Conservation (phyloP, 495 filamentous ascomycete genomes). For the Antarctomyces pellizariae region DNA sequence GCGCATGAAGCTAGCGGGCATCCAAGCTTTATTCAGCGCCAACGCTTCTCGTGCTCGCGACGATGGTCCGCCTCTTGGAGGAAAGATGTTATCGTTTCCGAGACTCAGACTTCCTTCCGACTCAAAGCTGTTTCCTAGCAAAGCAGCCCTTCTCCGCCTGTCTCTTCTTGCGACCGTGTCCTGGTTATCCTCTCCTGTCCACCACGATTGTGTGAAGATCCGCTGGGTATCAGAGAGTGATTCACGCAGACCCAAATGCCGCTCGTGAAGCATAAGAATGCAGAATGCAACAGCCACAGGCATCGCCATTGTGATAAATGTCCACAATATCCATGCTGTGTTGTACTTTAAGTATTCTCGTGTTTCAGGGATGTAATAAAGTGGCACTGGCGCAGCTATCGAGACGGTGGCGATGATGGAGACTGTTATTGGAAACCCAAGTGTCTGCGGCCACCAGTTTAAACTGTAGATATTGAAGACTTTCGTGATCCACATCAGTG, state of each 20-base stretch:
- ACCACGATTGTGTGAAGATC: constrained; percentile 37
- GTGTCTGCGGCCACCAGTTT: constrained; percentile 36
- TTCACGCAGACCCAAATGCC: constrained; percentile 27
- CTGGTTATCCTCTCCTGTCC: constrained; percentile 19
- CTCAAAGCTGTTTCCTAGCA: too few species aligned
- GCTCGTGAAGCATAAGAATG: constrained; percentile 33
- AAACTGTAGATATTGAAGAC: constrained; percentile 43
- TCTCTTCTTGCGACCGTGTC: constrained; percentile 4
- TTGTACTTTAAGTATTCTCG: constrained; percentile 28
- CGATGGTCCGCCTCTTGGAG: constrained; percentile 8
- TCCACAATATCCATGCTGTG: constrained; percentile 38
- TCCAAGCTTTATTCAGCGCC: constrained; percentile 18
- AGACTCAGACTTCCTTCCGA: too few species aligned
- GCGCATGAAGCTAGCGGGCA: constrained; percentile 34
- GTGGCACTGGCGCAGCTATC: constrained; percentile 26
- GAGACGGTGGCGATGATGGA: constrained; percentile 29
- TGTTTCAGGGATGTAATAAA: constrained; percentile 26
- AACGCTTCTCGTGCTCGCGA: constrained; percentile 12
- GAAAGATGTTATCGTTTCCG: constrained; percentile 16
- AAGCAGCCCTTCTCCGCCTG: constrained; percentile 6
- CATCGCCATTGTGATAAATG: constrained; percentile 38
- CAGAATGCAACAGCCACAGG: constrained; percentile 33
- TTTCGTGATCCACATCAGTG: constrained; percentile 42
- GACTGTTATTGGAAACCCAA: constrained; percentile 33
- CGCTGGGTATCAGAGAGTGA: constrained; percentile 36